These are phyloP conservation scores for Rutstroemia sp. DNA, from an alignment of 2,329 filamentous ascomycete species.

Conservation along the genomic window DNA sequence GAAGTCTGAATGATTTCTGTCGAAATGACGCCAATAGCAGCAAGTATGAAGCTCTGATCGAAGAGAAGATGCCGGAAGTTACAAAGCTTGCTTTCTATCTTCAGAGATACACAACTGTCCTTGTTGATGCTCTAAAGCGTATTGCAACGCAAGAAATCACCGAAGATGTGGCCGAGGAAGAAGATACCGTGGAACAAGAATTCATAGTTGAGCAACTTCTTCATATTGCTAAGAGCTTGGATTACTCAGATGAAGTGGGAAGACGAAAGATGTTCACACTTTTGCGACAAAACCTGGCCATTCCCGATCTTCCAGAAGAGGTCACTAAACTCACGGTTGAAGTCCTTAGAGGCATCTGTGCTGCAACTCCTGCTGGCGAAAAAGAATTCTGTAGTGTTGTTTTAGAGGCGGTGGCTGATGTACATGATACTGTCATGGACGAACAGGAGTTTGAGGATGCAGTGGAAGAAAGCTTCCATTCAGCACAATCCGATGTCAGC, in stretches of 20 bases:
- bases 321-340: slow-evolving; percentile 83
- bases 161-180: slow-evolving; percentile 56
- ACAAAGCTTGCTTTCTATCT: slow-evolving; percentile 84
- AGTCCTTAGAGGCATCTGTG: slow-evolving; percentile 75
- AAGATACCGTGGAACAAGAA: slow-evolving; percentile 82
- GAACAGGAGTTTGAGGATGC: slow-evolving; percentile 50
- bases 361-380: slow-evolving; percentile 64
- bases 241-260: slow-evolving; percentile 97
- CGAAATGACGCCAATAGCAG: slow-evolving; percentile 64
- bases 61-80: slow-evolving; percentile 93
- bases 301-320: slow-evolving; percentile 84
- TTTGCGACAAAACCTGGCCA: slow-evolving; percentile 75
- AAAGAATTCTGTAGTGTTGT: slow-evolving; percentile 79
- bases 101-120: slow-evolving; percentile 65
- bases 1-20: slow-evolving; percentile 93
- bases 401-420: slow-evolving; percentile 89
- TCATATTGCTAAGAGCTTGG: slow-evolving; percentile 82
- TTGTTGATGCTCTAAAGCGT: slow-evolving; percentile 57
- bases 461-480: slow-evolving; percentile 82
- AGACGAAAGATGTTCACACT: slow-evolving; percentile 93
- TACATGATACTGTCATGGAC: slow-evolving; percentile 86
- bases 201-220: slow-evolving; percentile 95
- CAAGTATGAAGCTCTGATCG: slow-evolving; percentile 67
- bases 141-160: slow-evolving; percentile 44
- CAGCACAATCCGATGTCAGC: slow-evolving; percentile 78